Evolutionary conservation across 345 rosid genomes (phyloP).

Genomic region (Mallotus nudiflorus): DNA sequence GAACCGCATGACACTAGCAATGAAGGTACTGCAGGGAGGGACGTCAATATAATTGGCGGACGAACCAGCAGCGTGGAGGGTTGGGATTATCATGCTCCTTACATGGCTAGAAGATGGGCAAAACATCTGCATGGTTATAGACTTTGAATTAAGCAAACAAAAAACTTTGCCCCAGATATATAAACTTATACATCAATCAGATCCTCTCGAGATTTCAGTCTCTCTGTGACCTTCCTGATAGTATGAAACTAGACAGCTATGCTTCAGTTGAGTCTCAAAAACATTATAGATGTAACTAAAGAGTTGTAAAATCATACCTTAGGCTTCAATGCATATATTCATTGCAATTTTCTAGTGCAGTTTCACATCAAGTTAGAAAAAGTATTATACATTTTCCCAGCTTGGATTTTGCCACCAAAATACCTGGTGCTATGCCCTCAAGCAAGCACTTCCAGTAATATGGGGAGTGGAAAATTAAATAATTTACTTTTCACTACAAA

Average conservation of each 20-base stretch:
- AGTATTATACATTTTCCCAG: background rate
- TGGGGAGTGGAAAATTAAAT: background rate
- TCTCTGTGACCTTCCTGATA: background rate
- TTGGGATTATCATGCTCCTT: constrained; percentile 75
- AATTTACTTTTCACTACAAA: background rate
- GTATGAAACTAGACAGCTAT: too few relatives aligned
- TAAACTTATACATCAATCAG: constrained; percentile 15
- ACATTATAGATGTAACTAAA: background rate
- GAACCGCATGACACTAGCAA: constrained; percentile 31
- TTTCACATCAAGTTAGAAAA: background rate
- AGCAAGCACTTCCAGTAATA: background rate
- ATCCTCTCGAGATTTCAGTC: constrained; percentile 20
- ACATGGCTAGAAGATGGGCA: constrained; percentile 88
- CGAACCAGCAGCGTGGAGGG: constrained; percentile 56
- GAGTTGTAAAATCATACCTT: background rate
- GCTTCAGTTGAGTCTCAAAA: too few relatives aligned
- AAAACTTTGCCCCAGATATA: background rate
- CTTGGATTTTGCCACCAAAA: too few relatives aligned
- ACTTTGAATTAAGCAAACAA: constrained; percentile 33
- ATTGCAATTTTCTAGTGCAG: background rate
- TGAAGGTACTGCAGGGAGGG: constrained; percentile 31
- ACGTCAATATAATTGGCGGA: constrained; percentile 38
- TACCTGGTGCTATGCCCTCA: too few relatives aligned
- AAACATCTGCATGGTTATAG: constrained; percentile 76
- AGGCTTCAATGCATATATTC: background rate